Conservation (phyloP, 805 yeast species). For the Candida arabinofermentans region DNA sequence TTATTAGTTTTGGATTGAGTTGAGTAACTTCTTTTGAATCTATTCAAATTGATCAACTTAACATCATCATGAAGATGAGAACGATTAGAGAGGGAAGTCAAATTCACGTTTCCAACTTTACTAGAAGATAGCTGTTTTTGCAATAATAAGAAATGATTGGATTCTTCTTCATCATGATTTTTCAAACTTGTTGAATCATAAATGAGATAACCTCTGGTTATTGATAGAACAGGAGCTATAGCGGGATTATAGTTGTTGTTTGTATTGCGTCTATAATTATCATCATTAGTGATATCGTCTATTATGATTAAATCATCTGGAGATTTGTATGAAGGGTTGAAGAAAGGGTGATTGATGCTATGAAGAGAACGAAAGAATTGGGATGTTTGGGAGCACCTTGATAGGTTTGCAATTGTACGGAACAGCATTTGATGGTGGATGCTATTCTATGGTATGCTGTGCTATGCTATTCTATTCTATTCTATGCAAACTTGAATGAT, state of each 20-base stretch:
- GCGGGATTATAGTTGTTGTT: conserved; percentile 20
- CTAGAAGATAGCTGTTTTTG: no score
- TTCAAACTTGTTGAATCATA: conserved; percentile 21
- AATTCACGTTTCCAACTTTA: not conserved
- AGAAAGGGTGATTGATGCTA: conserved; percentile 26
- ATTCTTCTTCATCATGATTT: conserved; percentile 1
- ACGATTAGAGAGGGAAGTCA: not conserved
- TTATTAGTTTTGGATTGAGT: not conserved
- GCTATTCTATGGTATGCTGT: no score
- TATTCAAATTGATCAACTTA: not conserved
- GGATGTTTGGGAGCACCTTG: conserved; percentile 19
- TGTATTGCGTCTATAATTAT: conserved; percentile 16
- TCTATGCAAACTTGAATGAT: no score
- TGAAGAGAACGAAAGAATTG: not conserved
- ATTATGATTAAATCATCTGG: conserved; percentile 25
- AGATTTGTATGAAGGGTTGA: conserved; percentile 32
- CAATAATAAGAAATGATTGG: no score
- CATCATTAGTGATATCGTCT: conserved; percentile 27
- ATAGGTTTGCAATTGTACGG: not conserved
- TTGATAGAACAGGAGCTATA: conserved; percentile 24
- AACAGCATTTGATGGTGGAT: not conserved
- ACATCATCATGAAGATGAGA: not conserved
- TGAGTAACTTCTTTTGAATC: not conserved
- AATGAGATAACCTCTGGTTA: conserved; percentile 28
- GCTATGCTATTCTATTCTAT: no score